A percentile compares a stretch with the other conserved stretches of the same genome.
Conservation (phyloP, 768 basidiomycete genomes). For the Cyclocybe cylindracea region DNA sequence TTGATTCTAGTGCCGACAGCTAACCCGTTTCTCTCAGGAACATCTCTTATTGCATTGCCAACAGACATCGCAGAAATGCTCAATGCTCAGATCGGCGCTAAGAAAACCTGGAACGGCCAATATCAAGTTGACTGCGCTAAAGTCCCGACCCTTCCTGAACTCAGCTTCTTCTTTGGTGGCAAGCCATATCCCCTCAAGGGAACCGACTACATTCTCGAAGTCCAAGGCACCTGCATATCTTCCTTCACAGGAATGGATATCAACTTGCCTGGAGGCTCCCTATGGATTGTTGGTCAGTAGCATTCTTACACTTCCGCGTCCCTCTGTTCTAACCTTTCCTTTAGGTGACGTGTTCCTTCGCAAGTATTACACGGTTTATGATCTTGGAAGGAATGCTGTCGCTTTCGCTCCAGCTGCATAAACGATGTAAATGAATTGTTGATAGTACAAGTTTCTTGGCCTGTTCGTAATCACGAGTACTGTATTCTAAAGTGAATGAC, state of each 20-base stretch:
- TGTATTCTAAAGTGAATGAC: neutral
- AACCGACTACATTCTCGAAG: slow-evolving; percentile 86
- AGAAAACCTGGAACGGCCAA: slow-evolving; percentile 94
- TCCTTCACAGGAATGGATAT: slow-evolving; percentile 92
- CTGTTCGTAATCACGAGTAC: neutral
- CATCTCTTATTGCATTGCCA: slow-evolving; percentile 91
- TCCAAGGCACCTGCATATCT: slow-evolving; percentile 92
- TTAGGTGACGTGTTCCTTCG: slow-evolving; percentile 89
- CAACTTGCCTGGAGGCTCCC: slow-evolving; percentile 72
- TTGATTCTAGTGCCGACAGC: slow-evolving; percentile 7
- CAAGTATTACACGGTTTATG: slow-evolving; percentile 91
- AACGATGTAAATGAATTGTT: neutral
- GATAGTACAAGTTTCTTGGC: neutral
- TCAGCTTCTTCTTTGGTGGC: slow-evolving; percentile 83
- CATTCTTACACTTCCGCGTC: neutral
- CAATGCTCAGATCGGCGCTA: slow-evolving; percentile 93
- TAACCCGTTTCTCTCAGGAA: slow-evolving; percentile 48
- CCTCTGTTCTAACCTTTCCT: neutral
- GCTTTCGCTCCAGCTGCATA: slow-evolving; percentile 66
- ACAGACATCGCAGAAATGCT: slow-evolving; percentile 97
- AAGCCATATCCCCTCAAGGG: slow-evolving; percentile 79
- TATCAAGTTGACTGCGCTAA: slow-evolving; percentile 88
- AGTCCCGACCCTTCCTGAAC: slow-evolving; percentile 80
- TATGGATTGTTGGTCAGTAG: slow-evolving; percentile 85
- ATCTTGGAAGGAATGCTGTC: slow-evolving; percentile 74